Conservation (phyloP, 768 basidiomycete genomes). For the Termitomyces bulborhizus region DNA sequence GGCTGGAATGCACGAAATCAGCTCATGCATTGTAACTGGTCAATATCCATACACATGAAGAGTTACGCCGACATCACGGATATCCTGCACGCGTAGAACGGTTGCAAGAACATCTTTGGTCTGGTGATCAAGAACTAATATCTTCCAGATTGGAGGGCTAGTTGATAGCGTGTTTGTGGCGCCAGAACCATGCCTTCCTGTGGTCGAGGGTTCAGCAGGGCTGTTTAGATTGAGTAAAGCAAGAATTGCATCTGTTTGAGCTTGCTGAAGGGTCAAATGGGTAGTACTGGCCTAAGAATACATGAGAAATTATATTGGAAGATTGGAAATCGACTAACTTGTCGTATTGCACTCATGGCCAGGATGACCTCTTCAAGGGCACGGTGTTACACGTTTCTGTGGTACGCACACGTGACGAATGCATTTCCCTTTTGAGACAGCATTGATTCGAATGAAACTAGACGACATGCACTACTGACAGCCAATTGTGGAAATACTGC, state of each 20-base stretch:
- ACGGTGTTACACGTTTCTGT: conserved; percentile 5
- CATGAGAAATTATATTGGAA: conserved; percentile 4
- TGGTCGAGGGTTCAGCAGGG: conserved; percentile 34
- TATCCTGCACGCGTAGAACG: conserved; percentile 90
- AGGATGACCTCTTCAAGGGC: background rate
- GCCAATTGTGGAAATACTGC: too few species aligned
- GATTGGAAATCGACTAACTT: conserved; percentile 19
- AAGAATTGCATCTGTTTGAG: conserved; percentile 82
- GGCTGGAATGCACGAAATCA: conserved; percentile 40
- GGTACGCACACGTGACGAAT: conserved; percentile 9
- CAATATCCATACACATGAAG: conserved; percentile 79
- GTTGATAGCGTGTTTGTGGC: conserved; percentile 45
- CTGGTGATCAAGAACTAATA: conserved; percentile 89
- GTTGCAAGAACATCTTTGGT: conserved; percentile 97
- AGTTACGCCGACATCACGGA: conserved; percentile 95
- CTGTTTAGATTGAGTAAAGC: conserved; percentile 83
- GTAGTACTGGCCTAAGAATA: conserved; percentile 22
- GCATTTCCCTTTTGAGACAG: background rate
- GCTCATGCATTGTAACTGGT: conserved; percentile 2
- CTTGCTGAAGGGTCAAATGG: conserved; percentile 70
- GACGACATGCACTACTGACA: too few species aligned
- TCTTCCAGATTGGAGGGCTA: conserved; percentile 91
- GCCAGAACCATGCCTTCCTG: conserved; percentile 33
- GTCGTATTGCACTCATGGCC: conserved; percentile 29
- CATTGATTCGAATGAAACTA: too few species aligned